Base-by-base conservation (phyloP, 2,329 filamentous ascomycete genomes). In the Shiraia sp. region DNA sequence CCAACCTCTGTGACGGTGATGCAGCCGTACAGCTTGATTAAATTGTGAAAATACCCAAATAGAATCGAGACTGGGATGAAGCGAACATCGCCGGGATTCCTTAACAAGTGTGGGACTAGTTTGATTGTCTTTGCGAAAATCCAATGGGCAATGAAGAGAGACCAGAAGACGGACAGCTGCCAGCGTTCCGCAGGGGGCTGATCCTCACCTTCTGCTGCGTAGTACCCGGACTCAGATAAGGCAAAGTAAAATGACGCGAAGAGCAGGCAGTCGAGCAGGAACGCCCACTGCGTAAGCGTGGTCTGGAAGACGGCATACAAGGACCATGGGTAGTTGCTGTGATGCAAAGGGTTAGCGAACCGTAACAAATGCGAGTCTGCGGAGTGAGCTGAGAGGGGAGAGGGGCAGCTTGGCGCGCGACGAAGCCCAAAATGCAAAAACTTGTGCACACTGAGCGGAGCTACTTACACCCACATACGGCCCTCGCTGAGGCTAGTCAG, bases 121-220 rank as follows among this genome's bases (percentile, higher is more conserved):
- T 96, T 96, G 72, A 96, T 84, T 42, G 89, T 86, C 75, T 96
- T 96, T 69, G 87, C 91, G 66, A 90, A 88, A 54, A 90, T 83
- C 49, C 70, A 75, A 42, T 81, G 62, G 28, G 58, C 61, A 41
- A 64, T 44, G 45, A 68, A 65, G 39, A 66, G 42, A 24, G 50
- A 53, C 64, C 62, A 69, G 32, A 61, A 57, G 44, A 65, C 39
- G 29, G 47, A 45, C 27, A 49, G 53, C 43, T 57, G 57, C 57
- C 59, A 59, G 39, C 51, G 41, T 34, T 46, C 51, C n/a, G 39
- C 33, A 30, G 37, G 44, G 36, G 27, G 32, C 36, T 43, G 53
- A 37, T 53, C 40, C 15, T 57, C 45, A 29, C 43, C 42, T 25
- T 51, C 53, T 15, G 33, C 49, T 23, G 45, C 42, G 41, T 63